phyloP scores from a whole-genome alignment of 2,329 filamentous ascomycete species.

The Chaetomium sp. region DNA sequence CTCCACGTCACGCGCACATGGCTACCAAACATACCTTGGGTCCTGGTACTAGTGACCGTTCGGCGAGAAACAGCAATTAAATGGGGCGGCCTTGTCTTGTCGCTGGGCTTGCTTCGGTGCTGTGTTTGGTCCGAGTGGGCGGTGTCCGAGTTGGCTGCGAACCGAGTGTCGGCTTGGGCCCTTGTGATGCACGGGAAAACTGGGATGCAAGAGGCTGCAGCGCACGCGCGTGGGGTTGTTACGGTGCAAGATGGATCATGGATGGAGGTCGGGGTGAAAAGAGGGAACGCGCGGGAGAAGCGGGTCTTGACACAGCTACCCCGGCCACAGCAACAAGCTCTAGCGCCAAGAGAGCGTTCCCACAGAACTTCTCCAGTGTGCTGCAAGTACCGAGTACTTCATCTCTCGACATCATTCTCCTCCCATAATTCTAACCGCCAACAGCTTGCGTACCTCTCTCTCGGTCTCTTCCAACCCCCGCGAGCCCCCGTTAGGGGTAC shows the following conservation, averaged over 20 bases:
- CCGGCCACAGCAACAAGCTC: conserved; percentile 34
- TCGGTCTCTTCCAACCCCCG: not conserved
- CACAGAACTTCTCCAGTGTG: not conserved
- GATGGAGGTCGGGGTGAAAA: conserved; percentile 36
- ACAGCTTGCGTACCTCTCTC: not conserved
- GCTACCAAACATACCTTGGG: conserved; percentile 29
- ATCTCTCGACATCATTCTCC: not conserved
- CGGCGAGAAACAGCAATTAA: conserved; percentile 11
- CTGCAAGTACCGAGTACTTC: conserved; percentile 8
- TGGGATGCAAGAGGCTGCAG: conserved; percentile 36
- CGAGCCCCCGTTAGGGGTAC: not conserved
- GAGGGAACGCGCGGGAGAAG: conserved; percentile 36
- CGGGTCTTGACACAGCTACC: conserved; percentile 29
- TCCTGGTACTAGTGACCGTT: conserved; percentile 21
- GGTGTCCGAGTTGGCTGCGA: conserved; percentile 37
- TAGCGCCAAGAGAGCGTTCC: conserved; percentile 29
- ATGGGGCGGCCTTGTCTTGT: conserved; percentile 18
- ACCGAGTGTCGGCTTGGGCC: conserved; percentile 30
- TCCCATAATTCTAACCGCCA: not conserved
- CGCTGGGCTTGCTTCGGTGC: conserved; percentile 10
- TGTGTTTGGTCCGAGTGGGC: conserved; percentile 22
- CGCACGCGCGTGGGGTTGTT: conserved; percentile 35
- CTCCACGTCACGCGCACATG: conserved; percentile 23
- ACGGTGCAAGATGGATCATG: conserved; percentile 34
- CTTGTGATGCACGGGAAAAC: conserved; percentile 35